Evolutionary conservation across 306 rosid genomes (phyloP), one percentile per base, ranked within the genome.

Genomic region (Corylus americana): DNA sequence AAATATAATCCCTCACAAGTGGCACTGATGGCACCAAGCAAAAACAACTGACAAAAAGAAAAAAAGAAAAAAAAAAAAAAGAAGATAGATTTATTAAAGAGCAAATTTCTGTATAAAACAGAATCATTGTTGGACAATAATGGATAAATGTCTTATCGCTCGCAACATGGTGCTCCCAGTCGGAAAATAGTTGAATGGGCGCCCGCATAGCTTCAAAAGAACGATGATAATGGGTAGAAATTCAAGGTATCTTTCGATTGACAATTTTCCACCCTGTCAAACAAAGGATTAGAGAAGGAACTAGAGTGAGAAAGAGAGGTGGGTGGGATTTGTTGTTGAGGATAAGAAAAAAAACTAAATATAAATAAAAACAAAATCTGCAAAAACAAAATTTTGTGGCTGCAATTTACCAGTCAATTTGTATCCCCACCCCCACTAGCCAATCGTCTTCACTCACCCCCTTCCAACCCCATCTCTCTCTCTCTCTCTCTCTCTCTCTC

Each of bases 311-410:
- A 37, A 82, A 85, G 39, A 67, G 85, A 74, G 72, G 82, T 62
- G 88, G 87, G 80, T 83, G 86, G 87, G 81, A 76, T 85, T 84
- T 88, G 85, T 80, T 79, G 69, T 63, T 51, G 37, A 25, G 80
- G 86, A 87, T 83, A 89, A 83, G 93, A 73, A 80, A 62, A 39
- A 76, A 73, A 74, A 64, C 54, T 12, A 49, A 49, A 49, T 9
- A 49, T 10, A 10, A 80, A 81, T n/a, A 20, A 42, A 75, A 70
- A 74, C 27, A 58, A 68, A 83, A 79, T 74, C 79, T 51, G 18
- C 16, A 31, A 62, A 77, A 67, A 53, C 53, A 67, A 89, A 89
- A 87, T 82, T 82, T 69, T 83, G 98, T 93, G 99, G 99, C 87
- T 86, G 77, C 73, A 74, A 73, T 77, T 89, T 75, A 88, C 83